These are phyloP conservation scores for Stagonosporopsis chrysanthemi DNA, from an alignment of 2,329 filamentous ascomycete genomes.

Conservation along the genomic window DNA sequence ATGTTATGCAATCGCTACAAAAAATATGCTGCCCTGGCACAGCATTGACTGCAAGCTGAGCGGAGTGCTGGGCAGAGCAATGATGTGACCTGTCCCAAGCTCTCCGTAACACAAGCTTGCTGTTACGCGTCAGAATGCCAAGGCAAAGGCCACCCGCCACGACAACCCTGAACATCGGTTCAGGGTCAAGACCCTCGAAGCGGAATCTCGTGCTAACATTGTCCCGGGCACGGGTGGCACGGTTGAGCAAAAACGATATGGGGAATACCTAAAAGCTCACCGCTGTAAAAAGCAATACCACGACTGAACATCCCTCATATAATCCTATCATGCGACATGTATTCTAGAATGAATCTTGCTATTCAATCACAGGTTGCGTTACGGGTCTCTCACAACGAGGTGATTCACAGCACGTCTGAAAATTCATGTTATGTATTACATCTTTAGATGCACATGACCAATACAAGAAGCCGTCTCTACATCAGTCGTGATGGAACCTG, in stretches of 20 bases:
- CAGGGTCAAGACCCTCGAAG: not conserved
- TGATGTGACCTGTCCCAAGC: conserved; percentile 37
- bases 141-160: conserved; percentile 11
- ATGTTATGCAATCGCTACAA: conserved; percentile 1
- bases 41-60: conserved; percentile 1
- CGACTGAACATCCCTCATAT: not conserved
- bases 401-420: not conserved
- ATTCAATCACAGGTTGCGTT: not conserved
- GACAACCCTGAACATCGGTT: conserved; percentile 2
- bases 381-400: not conserved
- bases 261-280: not conserved
- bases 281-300: not conserved
- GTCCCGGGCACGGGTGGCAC: not conserved
- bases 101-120: conserved; percentile 21
- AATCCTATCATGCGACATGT: not conserved
- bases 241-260: not conserved
- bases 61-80: conserved; percentile 21
- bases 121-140: conserved; percentile 29
- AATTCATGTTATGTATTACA: conserved; percentile 20
- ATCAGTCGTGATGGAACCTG: conserved; percentile 42
- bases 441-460: conserved; percentile 11
- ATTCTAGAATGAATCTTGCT: not conserved
- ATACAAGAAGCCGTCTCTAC: conserved; percentile 41
- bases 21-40: not conserved
- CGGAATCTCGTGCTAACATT: not conserved